Percentiles rank a stretch among this genome's conserved stretches.
These are phyloP conservation scores for Rubroboletus satanas DNA, from an alignment of 768 basidiomycete genomes.

Conservation along the genomic window DNA sequence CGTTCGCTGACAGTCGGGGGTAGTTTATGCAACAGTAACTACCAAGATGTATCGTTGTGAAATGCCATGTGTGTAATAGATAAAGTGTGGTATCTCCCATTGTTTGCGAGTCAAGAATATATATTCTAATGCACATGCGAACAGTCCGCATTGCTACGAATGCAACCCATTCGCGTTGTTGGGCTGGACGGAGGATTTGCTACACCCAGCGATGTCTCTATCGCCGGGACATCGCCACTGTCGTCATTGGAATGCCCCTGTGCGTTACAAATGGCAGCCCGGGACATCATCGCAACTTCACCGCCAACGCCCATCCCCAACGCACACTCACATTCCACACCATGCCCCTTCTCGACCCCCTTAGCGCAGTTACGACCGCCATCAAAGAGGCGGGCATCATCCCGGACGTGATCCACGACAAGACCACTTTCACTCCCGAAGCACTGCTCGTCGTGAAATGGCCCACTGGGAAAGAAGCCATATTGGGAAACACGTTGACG, in stretches of 20 bases:
- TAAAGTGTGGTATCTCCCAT: not conserved
- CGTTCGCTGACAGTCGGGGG: not conserved
- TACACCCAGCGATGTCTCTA: not conserved
- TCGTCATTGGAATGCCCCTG: constrained; percentile 11
- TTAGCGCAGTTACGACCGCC: constrained; percentile 17
- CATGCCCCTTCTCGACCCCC: constrained; percentile 27
- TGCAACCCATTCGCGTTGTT: not conserved
- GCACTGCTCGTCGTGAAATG: constrained; percentile 29
- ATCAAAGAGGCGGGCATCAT: constrained; percentile 22
- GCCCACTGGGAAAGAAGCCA: constrained; percentile 30
- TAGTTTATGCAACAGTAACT: constrained; percentile 26
- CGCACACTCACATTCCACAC: not conserved
- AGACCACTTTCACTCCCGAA: constrained; percentile 24
- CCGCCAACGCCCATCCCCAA: not conserved
- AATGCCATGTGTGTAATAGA: not conserved
- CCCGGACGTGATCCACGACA: constrained; percentile 30
- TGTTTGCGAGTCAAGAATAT: not conserved
- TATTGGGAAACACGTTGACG: constrained; percentile 37
- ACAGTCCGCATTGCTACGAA: not conserved
- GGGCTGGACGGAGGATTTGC: not conserved
- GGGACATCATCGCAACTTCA: not conserved
- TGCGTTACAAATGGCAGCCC: not conserved
- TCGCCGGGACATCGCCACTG: constrained; percentile 1
- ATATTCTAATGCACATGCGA: not conserved
- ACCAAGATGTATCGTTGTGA: not conserved